Percentiles rank a stretch among this genome's conserved stretches.
Conservation (phyloP, 2,329 filamentous ascomycete genomes). For the Sarocladiaceae sp. region DNA sequence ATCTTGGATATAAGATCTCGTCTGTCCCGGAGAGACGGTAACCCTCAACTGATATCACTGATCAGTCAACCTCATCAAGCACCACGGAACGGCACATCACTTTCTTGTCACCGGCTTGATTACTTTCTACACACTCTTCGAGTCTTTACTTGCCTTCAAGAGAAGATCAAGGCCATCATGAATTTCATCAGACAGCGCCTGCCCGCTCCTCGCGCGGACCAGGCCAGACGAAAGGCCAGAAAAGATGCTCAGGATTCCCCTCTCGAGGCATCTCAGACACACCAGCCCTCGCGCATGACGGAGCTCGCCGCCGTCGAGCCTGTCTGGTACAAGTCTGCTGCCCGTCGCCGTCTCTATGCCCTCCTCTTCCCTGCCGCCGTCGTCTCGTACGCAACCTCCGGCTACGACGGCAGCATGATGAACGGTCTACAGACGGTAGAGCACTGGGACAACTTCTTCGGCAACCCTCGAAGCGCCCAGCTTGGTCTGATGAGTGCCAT, state of each 20-base stretch:
- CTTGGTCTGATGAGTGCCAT: constrained; percentile 32
- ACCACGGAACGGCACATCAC: no score
- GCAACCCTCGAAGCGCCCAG: constrained; percentile 24
- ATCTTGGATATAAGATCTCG: no score
- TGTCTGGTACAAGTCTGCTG: constrained; percentile 24
- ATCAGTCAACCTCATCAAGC: no score
- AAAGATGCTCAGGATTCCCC: constrained; percentile 1
- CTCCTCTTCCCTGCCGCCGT: constrained; percentile 27
- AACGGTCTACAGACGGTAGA: constrained; percentile 39
- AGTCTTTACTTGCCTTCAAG: no score
- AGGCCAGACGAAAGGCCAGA: constrained; percentile 15
- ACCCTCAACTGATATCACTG: no score
- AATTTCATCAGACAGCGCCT: constrained; percentile 17
- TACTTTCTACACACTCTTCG: not conserved
- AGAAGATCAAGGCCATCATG: no score
- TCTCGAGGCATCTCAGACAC: constrained; percentile 2
- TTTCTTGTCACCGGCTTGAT: no score
- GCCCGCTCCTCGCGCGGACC: constrained; percentile 20
- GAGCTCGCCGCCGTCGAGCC: constrained; percentile 20
- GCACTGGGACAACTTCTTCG: constrained; percentile 35
- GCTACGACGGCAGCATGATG: constrained; percentile 45
- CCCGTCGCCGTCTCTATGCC: constrained; percentile 23
- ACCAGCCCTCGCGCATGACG: constrained; percentile 22
- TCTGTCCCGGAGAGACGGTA: no score
- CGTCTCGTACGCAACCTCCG: constrained; percentile 34